Percentiles rank a stretch among this genome's conserved stretches.
phyloP scores from a whole-genome alignment of 257 asterid species.

The Fraxinus anomala region DNA sequence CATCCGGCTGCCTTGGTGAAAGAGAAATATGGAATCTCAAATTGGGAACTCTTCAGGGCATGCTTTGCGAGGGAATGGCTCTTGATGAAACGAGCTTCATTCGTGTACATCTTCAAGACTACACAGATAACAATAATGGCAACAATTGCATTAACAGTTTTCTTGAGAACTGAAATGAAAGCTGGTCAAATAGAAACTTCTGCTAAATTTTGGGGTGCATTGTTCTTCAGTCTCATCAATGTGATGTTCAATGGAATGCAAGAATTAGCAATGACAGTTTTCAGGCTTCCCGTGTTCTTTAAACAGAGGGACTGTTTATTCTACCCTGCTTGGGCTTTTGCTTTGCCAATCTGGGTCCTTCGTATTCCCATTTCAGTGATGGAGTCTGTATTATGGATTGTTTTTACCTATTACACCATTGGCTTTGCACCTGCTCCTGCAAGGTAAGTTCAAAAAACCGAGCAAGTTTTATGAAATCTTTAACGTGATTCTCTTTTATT shows the following conservation, averaged over 20 bases:
- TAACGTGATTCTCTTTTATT: background rate
- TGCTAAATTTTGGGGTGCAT: slow-evolving; percentile 69
- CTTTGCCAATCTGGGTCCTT: slow-evolving; percentile 79
- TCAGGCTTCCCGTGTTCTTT: slow-evolving; percentile 78
- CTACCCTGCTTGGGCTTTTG: slow-evolving; percentile 92
- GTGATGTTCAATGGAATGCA: slow-evolving; percentile 87
- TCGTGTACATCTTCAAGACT: slow-evolving; percentile 74
- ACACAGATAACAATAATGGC: slow-evolving; percentile 79
- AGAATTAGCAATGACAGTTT: slow-evolving; percentile 77
- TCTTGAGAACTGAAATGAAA: slow-evolving; percentile 74
- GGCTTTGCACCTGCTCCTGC: slow-evolving; percentile 80
- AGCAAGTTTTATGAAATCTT: background rate
- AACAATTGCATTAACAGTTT: slow-evolving; percentile 61
- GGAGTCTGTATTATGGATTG: slow-evolving; percentile 71
- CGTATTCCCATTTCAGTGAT: slow-evolving; percentile 62
- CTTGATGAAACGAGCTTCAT: slow-evolving; percentile 68
- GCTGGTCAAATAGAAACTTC: slow-evolving; percentile 53
- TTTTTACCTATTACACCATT: slow-evolving; percentile 74
- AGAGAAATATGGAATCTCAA: slow-evolving; percentile 72
- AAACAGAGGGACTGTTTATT: slow-evolving; percentile 77
- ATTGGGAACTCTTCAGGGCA: slow-evolving; percentile 66
- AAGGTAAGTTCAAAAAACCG: slow-evolving; percentile 41
- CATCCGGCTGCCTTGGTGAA: slow-evolving; percentile 85
- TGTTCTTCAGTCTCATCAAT: slow-evolving; percentile 76
- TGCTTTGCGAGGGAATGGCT: slow-evolving; percentile 75